A percentile compares a stretch with the other conserved stretches of the same genome.
Conservation (phyloP, 1,139 yeast species). For the Magnusiomyces fungicola region DNA sequence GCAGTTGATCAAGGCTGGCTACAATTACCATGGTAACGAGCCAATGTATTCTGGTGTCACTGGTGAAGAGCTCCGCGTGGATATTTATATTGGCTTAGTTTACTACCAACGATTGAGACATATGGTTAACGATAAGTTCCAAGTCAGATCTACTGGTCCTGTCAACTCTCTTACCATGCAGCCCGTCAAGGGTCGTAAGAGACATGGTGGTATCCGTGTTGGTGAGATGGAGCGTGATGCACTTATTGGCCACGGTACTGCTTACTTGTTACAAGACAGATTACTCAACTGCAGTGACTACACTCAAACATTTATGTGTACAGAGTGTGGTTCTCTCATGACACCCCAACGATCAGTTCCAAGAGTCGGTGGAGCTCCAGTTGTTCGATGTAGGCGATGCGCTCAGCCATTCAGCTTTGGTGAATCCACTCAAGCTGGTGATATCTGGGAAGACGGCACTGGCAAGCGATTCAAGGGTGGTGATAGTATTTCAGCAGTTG, state of each 20-base stretch:
- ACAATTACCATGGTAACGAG: constrained; percentile 96
- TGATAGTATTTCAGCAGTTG: constrained; percentile 83
- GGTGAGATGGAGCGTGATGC: constrained; percentile 99
- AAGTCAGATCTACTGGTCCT: constrained; percentile 98
- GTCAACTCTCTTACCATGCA: constrained; percentile 96
- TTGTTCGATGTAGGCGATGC: constrained; percentile 87
- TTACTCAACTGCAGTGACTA: constrained; percentile 93
- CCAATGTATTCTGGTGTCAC: constrained; percentile 99
- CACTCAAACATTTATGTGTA: constrained; percentile 84
- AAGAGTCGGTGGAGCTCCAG: constrained; percentile 72
- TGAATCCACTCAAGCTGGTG: constrained; percentile 39
- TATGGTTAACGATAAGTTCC: constrained; percentile 99
- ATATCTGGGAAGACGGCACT: constrained; percentile 95
- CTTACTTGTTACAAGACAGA: constrained; percentile 91
- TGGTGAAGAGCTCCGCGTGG: constrained; percentile 94
- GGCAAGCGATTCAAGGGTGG: constrained; percentile 92
- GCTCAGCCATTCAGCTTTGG: constrained; percentile 34
- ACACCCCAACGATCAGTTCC: constrained; percentile 90
- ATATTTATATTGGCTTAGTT: constrained; percentile 92
- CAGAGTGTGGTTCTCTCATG: constrained; percentile 86
- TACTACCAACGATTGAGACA: constrained; percentile 98
- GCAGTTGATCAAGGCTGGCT: constrained; percentile 79
- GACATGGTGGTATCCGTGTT: constrained; percentile 99
- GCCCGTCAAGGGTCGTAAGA: constrained; percentile 98
- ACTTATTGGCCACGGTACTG: constrained; percentile 97